Percentiles rank a stretch among this genome's conserved stretches.
phyloP scores from a whole-genome alignment of 768 basidiomycete genomes.

The Obba rivulosa region DNA sequence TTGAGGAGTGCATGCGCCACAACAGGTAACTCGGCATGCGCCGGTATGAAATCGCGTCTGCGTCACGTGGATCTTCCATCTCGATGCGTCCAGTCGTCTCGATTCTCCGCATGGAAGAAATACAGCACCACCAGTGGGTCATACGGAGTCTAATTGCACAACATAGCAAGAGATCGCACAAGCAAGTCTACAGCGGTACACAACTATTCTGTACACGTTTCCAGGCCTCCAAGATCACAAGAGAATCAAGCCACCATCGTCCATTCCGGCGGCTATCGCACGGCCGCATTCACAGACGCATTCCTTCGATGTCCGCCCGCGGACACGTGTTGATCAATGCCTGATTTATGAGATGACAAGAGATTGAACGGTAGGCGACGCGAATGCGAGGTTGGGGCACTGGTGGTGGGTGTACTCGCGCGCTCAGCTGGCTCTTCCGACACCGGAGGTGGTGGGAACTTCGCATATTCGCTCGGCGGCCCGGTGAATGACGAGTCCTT shows the following conservation, averaged over 20 bases:
- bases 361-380: constrained; percentile 69
- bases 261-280: constrained; percentile 9
- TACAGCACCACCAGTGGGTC: too few relatives aligned
- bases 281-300: constrained; percentile 29
- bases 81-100: too few relatives aligned
- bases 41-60: too few relatives aligned
- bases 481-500: constrained; percentile 53
- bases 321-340: constrained; percentile 27
- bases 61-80: too few relatives aligned
- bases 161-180: not conserved
- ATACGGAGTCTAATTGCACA: not conserved
- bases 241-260: not conserved
- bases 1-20: constrained; percentile 1
- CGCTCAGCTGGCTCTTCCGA: constrained; percentile 36
- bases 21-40: too few relatives aligned
- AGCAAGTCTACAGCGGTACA: not conserved
- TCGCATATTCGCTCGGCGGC: constrained; percentile 64
- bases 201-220: not conserved
- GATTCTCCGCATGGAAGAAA: too few relatives aligned
- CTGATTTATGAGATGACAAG: constrained; percentile 36
- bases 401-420: constrained; percentile 17
- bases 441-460: constrained; percentile 63
- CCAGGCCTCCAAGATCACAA: not conserved
- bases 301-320: constrained; percentile 36
- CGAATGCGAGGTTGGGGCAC: constrained; percentile 15